Conservation (phyloP, 139 green algal genomes). For the Limnomonas spitsbergensis region DNA sequence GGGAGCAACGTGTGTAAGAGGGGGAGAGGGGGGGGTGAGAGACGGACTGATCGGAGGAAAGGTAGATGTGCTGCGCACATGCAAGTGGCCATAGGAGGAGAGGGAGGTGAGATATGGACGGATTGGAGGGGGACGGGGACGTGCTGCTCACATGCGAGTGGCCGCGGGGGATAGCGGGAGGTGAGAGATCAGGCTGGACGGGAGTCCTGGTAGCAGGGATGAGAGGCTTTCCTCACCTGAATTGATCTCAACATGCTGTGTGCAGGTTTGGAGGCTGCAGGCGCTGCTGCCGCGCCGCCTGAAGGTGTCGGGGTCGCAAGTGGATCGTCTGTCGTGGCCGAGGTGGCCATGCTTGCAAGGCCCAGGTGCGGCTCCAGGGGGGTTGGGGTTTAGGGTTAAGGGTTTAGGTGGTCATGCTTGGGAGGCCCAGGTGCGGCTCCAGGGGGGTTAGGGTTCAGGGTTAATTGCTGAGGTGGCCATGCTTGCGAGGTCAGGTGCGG, state of each 20-base stretch:
- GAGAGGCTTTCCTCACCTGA: too few relatives aligned
- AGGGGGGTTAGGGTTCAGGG: too few relatives aligned
- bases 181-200: too few relatives aligned
- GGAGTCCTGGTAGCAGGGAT: too few relatives aligned
- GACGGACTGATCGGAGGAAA: not conserved
- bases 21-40: too few relatives aligned
- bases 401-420: too few relatives aligned
- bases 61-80: not conserved
- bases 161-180: constrained; percentile 55
- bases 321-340: constrained; percentile 31
- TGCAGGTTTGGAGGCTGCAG: not conserved
- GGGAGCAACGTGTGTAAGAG: too few relatives aligned
- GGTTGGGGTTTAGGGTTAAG: too few relatives aligned
- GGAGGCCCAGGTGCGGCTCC: too few relatives aligned
- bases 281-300: not conserved
- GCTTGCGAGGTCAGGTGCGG: not conserved
- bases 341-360: constrained; percentile 26
- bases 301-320: not conserved
- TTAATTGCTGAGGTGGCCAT: too few relatives aligned
- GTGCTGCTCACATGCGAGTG: constrained; percentile 84
- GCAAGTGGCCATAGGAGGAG: too few relatives aligned
- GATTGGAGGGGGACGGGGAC: constrained; percentile 73
- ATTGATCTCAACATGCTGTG: not conserved
- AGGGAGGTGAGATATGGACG: too few relatives aligned
- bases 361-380: constrained; percentile 14